These are phyloP conservation scores for Cynara cardunculus DNA, from an alignment of 129 eudicot genomes.

Conservation along the genomic window DNA sequence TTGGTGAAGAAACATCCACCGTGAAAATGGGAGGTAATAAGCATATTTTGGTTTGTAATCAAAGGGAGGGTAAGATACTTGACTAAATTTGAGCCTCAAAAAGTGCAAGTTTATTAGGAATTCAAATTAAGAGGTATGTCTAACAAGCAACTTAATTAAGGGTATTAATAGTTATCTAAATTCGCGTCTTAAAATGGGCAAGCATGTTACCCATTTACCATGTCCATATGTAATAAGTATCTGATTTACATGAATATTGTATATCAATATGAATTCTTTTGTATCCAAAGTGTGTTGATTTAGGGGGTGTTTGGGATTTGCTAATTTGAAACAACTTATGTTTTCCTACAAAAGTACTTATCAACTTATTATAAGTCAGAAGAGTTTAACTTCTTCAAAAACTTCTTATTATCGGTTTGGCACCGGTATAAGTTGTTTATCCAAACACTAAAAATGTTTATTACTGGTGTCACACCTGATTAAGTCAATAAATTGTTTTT, in stretches of 20 bases:
- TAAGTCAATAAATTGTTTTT: too few relatives aligned
- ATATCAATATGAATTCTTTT: too few relatives aligned
- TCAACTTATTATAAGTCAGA: too few relatives aligned
- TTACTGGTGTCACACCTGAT: too few relatives aligned
- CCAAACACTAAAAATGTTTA: too few relatives aligned
- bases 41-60: slow-evolving; percentile 19
- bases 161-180: slow-evolving; percentile 13
- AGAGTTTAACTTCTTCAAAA: too few relatives aligned
- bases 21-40: slow-evolving; percentile 25
- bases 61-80: slow-evolving; percentile 12
- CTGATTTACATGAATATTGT: not conserved
- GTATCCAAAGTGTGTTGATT: not conserved
- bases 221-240: too few relatives aligned
- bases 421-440: too few relatives aligned
- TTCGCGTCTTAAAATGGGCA: not conserved
- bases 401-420: too few relatives aligned
- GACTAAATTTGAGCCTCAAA: slow-evolving; percentile 23
- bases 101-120: slow-evolving; percentile 29
- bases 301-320: too few relatives aligned
- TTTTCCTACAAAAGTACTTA: too few relatives aligned
- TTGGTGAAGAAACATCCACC: slow-evolving; percentile 25
- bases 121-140: not conserved
- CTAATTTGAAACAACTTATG: too few relatives aligned
- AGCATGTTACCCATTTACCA: not conserved
- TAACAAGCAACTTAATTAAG: slow-evolving; percentile 9